These are phyloP conservation scores for Aspergillus affinis DNA, from an alignment of 495 filamentous ascomycete genomes.

Conservation along the genomic window DNA sequence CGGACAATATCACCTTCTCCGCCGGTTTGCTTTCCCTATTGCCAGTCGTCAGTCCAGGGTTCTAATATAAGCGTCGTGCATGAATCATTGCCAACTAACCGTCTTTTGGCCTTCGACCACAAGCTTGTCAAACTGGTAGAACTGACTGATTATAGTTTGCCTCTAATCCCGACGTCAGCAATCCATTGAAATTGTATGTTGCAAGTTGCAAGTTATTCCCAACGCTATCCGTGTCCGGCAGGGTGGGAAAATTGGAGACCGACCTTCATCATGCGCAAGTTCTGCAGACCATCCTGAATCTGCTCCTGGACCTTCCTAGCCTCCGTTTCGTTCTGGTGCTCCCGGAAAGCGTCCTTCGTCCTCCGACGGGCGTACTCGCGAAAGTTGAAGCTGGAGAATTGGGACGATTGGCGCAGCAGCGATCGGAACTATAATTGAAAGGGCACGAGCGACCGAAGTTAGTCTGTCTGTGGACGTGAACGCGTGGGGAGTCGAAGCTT, in stretches of 20 bases:
- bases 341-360: conserved; percentile 84
- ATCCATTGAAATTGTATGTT: not conserved
- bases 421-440: conserved; percentile 72
- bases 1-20: conserved; percentile 67
- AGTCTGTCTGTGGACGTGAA: not conserved
- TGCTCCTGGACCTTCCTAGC: conserved; percentile 83
- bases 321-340: conserved; percentile 63
- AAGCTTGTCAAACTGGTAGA: conserved; percentile 87
- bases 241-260: conserved; percentile 27
- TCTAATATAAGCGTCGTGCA: not conserved
- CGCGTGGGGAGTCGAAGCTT: not conserved
- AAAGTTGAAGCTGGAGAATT: conserved; percentile 96
- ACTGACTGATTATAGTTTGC: conserved; percentile 92
- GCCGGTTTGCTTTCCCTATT: conserved; percentile 73
- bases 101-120: conserved; percentile 87
- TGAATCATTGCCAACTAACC: conserved; percentile 28
- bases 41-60: conserved; percentile 6
- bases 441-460: not conserved
- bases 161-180: conserved; percentile 57
- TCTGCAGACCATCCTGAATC: conserved; percentile 83
- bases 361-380: conserved; percentile 91
- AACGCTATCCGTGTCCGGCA: not conserved
- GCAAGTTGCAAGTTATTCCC: not conserved
- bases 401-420: conserved; percentile 78
- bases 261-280: conserved; percentile 91